Evolutionary conservation across 176 grass and related monocot genomes (phyloP), one percentile per base, ranked within the genome.

Genomic region (Puya raimondii): DNA sequence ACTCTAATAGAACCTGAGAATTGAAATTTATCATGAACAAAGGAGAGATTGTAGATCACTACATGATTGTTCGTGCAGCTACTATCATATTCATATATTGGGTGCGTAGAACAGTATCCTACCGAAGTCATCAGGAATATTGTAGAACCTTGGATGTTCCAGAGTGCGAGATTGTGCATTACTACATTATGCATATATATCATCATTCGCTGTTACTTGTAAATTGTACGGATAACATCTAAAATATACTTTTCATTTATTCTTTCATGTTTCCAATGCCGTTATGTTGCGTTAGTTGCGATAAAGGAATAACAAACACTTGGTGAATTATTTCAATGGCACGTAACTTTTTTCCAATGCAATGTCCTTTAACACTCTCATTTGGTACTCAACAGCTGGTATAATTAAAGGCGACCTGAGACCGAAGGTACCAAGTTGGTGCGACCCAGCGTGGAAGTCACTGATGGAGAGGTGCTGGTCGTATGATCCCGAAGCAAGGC

Each of bases 381-480:
- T 59, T 14, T 16, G 54, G 20, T 59, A 17, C 16, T 59, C 13
- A 7, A 7, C 51, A 75, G 73, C 63, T 25, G 73, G 73, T 27
- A 67, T 75, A 47, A 51, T 67, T 4, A 75, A 75, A 49, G 64
- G 49, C 25, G 27, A 17, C 49, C 64, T 75, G 18, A 14, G 73
- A 54, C 73, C 64, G 12, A 53, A 67, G 50, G 66, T 75, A 42
- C 63, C 73, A 21, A 54, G 3, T 42, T 75, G 73, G 73, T 75
- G 63, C 16, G 73, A 75, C 50, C 73, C 73, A 53, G 49, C 51
- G 21, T 75, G 73, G 73, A 75, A 53, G 49, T 66, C 63, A 25
- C 42, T 75, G 49, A 75, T 75, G 73, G 73, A 75, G 64, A 75
- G 50, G 27, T 75, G 73, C 51, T 75, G 73, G 73, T 67, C 64